Percentiles rank a stretch among this genome's conserved stretches.
Conservation (phyloP, 257 asterid genomes). For the Gardenia jasminoides region DNA sequence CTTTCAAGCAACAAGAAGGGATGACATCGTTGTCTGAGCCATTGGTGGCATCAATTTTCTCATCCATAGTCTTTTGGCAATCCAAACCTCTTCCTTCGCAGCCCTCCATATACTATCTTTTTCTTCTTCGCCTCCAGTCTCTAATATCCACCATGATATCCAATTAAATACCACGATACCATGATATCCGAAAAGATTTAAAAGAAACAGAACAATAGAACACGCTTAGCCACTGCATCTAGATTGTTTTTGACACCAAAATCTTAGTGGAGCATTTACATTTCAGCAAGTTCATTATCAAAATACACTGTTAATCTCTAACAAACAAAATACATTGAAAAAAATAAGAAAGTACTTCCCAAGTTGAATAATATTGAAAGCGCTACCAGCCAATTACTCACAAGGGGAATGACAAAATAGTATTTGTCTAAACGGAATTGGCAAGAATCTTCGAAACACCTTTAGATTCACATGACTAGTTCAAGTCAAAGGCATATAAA, state of each 20-base stretch:
- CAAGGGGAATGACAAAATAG: neutral
- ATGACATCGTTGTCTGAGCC: slow-evolving; percentile 43
- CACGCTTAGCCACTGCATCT: neutral
- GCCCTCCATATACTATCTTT: slow-evolving; percentile 67
- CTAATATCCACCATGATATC: slow-evolving; percentile 30
- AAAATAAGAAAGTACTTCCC: neutral
- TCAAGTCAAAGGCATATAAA: slow-evolving; percentile 14
- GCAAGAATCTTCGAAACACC: slow-evolving; percentile 10
- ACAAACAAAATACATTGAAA: neutral
- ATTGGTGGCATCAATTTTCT: slow-evolving; percentile 68
- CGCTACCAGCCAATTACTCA: neutral
- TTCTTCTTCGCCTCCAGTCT: slow-evolving; percentile 93
- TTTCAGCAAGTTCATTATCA: neutral
- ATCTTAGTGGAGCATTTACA: neutral
- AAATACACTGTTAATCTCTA: neutral
- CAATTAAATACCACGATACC: slow-evolving; percentile 13
- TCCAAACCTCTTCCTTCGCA: slow-evolving; percentile 75
- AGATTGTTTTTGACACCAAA: neutral
- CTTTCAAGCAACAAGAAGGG: slow-evolving; percentile 94
- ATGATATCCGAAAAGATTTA: neutral
- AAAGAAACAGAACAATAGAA: neutral
- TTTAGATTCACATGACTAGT: neutral
- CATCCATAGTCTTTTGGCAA: slow-evolving; percentile 81
- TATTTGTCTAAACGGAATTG: neutral
- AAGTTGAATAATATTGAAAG: neutral